Percentiles rank a stretch among this genome's conserved stretches.
Evolutionary conservation across 2,329 filamentous ascomycete species (phyloP).

Genomic region (Sarocladium brachiariae): DNA sequence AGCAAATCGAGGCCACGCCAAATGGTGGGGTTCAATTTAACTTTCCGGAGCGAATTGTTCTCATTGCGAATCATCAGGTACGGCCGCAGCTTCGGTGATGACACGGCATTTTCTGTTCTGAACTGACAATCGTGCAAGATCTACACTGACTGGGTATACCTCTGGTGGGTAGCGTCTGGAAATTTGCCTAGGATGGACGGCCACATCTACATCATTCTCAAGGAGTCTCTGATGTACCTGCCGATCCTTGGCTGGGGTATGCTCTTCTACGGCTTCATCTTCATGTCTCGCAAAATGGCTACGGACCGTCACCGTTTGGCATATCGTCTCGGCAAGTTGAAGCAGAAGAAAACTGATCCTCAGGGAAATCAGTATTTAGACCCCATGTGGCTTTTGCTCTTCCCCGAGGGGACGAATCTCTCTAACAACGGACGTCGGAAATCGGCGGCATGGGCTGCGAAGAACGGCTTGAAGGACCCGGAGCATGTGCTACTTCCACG

Average conservation of each 20-base stretch:
- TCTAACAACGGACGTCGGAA: constrained; percentile 63
- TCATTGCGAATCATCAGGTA: constrained; percentile 84
- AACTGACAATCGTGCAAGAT: constrained; percentile 37
- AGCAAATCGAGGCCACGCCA: constrained; percentile 61
- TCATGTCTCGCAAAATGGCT: constrained; percentile 84
- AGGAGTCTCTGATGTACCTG: constrained; percentile 77
- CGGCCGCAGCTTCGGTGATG: background rate
- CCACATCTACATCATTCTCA: constrained; percentile 83
- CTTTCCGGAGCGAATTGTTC: constrained; percentile 73
- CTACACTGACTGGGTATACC: constrained; percentile 86
- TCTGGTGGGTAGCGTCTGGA: constrained; percentile 92
- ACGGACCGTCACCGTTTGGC: constrained; percentile 70
- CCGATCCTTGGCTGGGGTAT: constrained; percentile 75
- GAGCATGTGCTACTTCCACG: constrained; percentile 71
- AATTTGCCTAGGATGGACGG: constrained; percentile 70
- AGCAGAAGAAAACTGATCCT: constrained; percentile 46
- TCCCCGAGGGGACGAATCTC: constrained; percentile 81
- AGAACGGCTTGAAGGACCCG: constrained; percentile 64
- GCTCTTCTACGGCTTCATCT: constrained; percentile 85
- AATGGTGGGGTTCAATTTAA: constrained; percentile 71
- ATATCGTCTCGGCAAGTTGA: constrained; percentile 65
- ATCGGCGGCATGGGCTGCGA: constrained; percentile 70
- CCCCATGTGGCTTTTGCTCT: constrained; percentile 87
- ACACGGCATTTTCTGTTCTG: background rate
- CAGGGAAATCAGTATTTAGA: constrained; percentile 51